Base-by-base conservation (phyloP, 2,329 filamentous ascomycete species). In the Monilinia vaccinii-corymbosi region DNA sequence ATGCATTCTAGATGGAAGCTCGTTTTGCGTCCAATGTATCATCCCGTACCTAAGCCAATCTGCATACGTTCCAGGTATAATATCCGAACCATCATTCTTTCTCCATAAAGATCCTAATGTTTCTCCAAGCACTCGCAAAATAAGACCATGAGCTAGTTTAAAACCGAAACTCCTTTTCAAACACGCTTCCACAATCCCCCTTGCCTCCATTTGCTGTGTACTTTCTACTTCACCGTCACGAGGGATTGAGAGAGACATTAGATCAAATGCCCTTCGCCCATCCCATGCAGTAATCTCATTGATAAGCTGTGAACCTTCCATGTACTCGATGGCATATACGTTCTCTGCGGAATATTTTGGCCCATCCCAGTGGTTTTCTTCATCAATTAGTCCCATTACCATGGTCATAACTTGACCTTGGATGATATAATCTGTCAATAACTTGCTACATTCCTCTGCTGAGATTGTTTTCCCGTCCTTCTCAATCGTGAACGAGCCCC, bases 391-490 rank as follows among this genome's bases (percentile, higher is more conserved):
- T 2, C 77, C 75, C 76, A 81, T 77, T 0, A 78, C 80, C 69
- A 79, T 71, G 8, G 73, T 75, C 63, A 81, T 75, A 3, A 73
- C 78, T 62, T 82, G 80, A 3, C 79, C 80, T 62, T 84, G 81
- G 45, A 79, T 77, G 59, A 82, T 81, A 63, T 84, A 84, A 65
- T 84, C 80, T 2, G 77, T 78, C 65, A 83, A 72, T 63, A 78
- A 72, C 58, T 68, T 72, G 42, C 73, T 73, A 14, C 72, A 66
- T 36, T 76, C 76, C 8, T 78, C 74, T 4, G 74, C 67, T 4
- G 68, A 70, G 66, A 71, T 73, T 14, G 62, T 71, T 55, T 63
- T 73, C 63, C 66, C 67, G 10, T 69, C 68, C 10, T 75, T 68
- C 51, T 71, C 63, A 36, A 73, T 65, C 9, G 52, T 56, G 2